A percentile compares a stretch with the other conserved stretches of the same genome.
Conservation (phyloP, 495 filamentous ascomycete genomes). For the Aspergillus leporis region DNA sequence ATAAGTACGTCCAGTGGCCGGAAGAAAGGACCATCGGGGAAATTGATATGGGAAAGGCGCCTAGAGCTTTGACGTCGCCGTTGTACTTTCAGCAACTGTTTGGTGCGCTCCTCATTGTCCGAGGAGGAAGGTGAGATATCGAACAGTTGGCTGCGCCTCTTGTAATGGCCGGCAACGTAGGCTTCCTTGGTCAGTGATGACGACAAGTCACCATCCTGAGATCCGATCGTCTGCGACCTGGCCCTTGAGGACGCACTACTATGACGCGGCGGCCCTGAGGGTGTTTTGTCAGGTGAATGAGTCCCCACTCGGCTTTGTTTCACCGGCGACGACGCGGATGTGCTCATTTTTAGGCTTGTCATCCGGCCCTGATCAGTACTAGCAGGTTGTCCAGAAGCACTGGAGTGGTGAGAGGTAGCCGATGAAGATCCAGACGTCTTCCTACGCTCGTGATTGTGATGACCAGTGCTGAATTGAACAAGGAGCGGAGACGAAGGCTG, state of each 20-base stretch:
- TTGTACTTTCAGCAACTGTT: conserved; percentile 90
- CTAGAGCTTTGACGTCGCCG: conserved; percentile 87
- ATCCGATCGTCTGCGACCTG: conserved; percentile 90
- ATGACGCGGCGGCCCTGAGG: conserved; percentile 41
- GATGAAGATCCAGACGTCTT: conserved; percentile 90
- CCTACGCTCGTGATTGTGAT: conserved; percentile 63
- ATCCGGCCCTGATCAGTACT: conserved; percentile 57
- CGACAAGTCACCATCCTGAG: conserved; percentile 76
- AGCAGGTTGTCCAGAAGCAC: conserved; percentile 69
- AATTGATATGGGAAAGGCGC: conserved; percentile 82
- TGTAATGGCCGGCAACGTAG: conserved; percentile 72
- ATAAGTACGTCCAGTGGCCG: conserved; percentile 91
- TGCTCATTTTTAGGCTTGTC: conserved; percentile 57
- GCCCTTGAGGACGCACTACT: conserved; percentile 58
- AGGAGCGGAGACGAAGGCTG: conserved; percentile 94
- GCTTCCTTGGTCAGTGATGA: conserved; percentile 57
- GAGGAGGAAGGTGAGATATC: conserved; percentile 97
- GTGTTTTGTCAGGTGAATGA: conserved; percentile 53
- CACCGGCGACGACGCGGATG: conserved; percentile 72
- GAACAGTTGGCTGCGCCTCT: conserved; percentile 90
- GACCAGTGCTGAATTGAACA: conserved; percentile 88
- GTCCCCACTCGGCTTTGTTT: conserved; percentile 65
- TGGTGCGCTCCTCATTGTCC: conserved; percentile 92
- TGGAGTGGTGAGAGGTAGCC: conserved; percentile 75
- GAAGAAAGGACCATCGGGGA: conserved; percentile 81